Base-by-base conservation (phyloP, 2,329 filamentous ascomycete genomes). In the Chaetomium sp. region DNA sequence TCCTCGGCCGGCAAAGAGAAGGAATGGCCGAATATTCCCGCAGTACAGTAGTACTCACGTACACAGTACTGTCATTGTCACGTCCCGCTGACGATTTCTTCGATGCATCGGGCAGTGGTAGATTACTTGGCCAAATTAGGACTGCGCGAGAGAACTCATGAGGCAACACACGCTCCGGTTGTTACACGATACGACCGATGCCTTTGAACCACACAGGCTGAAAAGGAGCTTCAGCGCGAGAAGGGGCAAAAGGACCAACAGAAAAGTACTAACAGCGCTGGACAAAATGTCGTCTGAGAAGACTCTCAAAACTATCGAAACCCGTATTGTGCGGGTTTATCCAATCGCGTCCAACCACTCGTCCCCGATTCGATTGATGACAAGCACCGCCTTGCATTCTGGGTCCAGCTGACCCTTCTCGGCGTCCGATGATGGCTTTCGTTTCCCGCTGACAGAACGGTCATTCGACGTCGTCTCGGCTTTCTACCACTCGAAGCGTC, bases 381-480 rank as follows among this genome's bases (percentile, higher is more conserved):
- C 48, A 32, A 38, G 51, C 38, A 44, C 27, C 44, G 42, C 35
- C 52, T 42, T 52, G 52, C 36, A 36, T 40, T 32, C 33, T 6
- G 38, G 32, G 52, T 35, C 52, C 55, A 57, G 48, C 48, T 54
- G 52, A 57, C 55, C 55, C 51, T 54, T 48, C 55, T 8, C 27
- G 3, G 10, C 27, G 42, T 34, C 34, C 19, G 11, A 50, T 42
- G 32, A 35, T 43, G 40, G 40, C 36, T 34, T 34, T 14, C 35
- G 32, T 34, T 41, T 48, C 34, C 45, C 45, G 33, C 45, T 33
- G 37, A 37, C 35, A 36, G 11, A 35, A n/a, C 46, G 14, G 52
- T 38, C 34, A 52, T 43, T 50, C 46, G 36, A 50, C 35, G 12
- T 27, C 32, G 35, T 35, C 8, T 12, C 35, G 32, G 46, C 53